phyloP scores from a whole-genome alignment of 164 flowering plant species.

The Liquidambar formosana region DNA sequence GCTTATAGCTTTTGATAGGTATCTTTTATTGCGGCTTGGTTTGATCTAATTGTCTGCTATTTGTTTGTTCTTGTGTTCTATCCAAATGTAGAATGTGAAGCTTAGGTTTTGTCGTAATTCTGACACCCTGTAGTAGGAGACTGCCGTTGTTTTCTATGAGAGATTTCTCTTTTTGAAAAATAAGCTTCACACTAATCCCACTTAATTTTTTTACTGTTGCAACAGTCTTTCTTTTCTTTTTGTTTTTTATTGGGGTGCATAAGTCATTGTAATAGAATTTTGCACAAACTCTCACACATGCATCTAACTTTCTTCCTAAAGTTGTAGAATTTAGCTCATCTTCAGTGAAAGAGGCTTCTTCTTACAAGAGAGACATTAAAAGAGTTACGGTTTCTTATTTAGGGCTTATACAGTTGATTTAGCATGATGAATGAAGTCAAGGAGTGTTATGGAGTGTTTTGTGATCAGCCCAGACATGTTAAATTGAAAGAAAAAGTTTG shows the following conservation, averaged over 20 bases:
- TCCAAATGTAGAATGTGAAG: not conserved
- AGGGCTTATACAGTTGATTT: not conserved
- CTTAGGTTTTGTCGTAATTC: not conserved
- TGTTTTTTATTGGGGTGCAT: not conserved
- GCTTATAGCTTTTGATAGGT: conserved; percentile 38
- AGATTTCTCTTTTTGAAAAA: not conserved
- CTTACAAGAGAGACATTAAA: not conserved
- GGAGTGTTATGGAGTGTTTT: too few relatives aligned
- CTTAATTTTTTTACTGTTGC: not conserved
- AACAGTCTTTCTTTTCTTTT: not conserved
- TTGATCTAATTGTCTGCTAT: conserved; percentile 1
- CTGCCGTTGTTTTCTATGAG: not conserved
- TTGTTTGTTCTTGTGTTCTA: not conserved
- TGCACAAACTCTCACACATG: not conserved
- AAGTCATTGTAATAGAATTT: not conserved
- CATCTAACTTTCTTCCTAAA: not conserved
- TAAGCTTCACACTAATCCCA: not conserved
- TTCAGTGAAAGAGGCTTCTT: not conserved
- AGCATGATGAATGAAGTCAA: too few relatives aligned
- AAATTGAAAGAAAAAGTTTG: too few relatives aligned
- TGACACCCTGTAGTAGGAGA: too few relatives aligned
- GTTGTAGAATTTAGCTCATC: not conserved
- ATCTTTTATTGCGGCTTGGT: conserved; percentile 17
- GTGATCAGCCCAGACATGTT: too few relatives aligned
- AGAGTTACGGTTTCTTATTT: not conserved